Evolutionary conservation across 139 green algal genomes (phyloP), one percentile per base, ranked within the genome.

Genomic region (Closterium sp.): DNA sequence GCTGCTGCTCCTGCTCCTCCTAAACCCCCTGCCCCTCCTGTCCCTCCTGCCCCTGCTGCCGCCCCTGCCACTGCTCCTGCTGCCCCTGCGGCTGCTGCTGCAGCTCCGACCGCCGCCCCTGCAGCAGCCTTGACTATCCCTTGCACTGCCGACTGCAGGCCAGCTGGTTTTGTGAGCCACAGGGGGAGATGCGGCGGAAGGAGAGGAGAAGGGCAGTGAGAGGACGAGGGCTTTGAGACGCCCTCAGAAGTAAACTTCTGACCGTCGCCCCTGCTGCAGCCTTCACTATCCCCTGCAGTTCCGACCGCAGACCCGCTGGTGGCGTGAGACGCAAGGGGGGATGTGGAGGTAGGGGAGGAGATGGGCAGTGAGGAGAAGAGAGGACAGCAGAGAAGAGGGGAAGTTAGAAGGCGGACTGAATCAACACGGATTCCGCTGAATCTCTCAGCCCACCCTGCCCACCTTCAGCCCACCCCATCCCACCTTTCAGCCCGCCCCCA

Each of bases 121-220:
- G 55, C 55, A 28, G 55, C 55, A 33, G 32, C 86, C 32, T 84
- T 89, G n/a, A 89, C 31, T 35, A 89, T 89, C 30, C 86, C 86
- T 28, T 89, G 86, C 31, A 89, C 86, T 34, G 86, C 86, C 12
- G 86, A 89, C n/a, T 89, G 43, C 31, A 89, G 16, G 0, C 31
- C 30, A 38, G 64, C 86, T 89, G 86, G 38, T 66, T 19, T 10
- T 1, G 38, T 66, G 38, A 10, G 21, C 38, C 2, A 12, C 10
- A 66, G 21, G 38, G 38, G 38, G 38, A 1, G 38, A 66, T 10
- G 38, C 10, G 38, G 6, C 4, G 38, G 38, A 23, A 66, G 10
- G 3, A 66, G 38, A 55, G 38, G 38, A 66, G 38, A 66, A 23
- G 36, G 36, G 36, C 4, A 55, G 36, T 55, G n/a, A n/a, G n/a